Evolutionary conservation across 1,284 basidiomycete genomes (phyloP), one percentile per base, ranked within the genome.

Genomic region (Melampsora medusae): DNA sequence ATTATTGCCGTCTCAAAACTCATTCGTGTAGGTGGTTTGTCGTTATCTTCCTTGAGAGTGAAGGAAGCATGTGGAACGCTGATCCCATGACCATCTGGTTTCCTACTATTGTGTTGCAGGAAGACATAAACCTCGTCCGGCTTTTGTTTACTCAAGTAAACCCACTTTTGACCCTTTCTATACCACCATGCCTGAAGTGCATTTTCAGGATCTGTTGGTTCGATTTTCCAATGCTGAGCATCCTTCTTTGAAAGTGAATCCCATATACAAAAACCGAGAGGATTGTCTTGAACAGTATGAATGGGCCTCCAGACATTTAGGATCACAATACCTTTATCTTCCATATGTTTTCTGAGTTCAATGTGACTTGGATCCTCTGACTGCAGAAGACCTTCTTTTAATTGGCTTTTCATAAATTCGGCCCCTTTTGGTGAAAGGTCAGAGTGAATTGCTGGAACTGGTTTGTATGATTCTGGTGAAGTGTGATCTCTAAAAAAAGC

Each of bases 281-380:
- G 53, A 22, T 22, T 28, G 16, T 28, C 25, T 56, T 56, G n/a
- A 56, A 56, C 53, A 10, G 53, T 56, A 22, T 28, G 53, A 56
- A 56, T 56, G 12, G 53, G 53, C 14, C 53, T 56, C 53, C 53
- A 56, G 7, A 56, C 53, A n/a, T 56, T 56, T 28, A 56, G 53
- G 17, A 56, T n/a, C n/a, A 56, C 7, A 22, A 28, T 9, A n/a
- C 53, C 25, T 22, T 56, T 28, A n/a, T 19, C 53, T 22, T 7
- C 42, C 42, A 42, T 7, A 10, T 42, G 6, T 42, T 42, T 14
- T 42, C 9, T 12, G 12, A 42, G 9, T 42, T 42, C 42, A 42
- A 42, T 2, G 42, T 42, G 9, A 0, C 9, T 42, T 14, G 42
- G 12, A 42, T 42, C 42, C 42, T 42, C 12, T 14, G 42, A 42